phyloP scores from a whole-genome alignment of 2,329 filamentous ascomycete genomes.

The Onygenales sp. region DNA sequence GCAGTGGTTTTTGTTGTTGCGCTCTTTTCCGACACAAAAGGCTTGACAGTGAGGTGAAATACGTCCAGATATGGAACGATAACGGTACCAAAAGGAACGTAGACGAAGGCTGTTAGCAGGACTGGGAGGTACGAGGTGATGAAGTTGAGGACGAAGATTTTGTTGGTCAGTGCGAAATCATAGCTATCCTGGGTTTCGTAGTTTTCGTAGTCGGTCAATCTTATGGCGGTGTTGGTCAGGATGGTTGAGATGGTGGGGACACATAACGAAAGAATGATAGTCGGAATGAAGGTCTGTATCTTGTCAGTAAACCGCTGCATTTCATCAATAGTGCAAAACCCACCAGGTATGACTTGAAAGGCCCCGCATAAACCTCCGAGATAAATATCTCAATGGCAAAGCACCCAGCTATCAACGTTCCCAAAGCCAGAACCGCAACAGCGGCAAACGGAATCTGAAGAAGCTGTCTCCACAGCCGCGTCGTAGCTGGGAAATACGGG shows the following conservation, averaged over 20 bases:
- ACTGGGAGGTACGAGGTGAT: constrained; percentile 90
- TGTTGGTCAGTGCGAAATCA: constrained; percentile 74
- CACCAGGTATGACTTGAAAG: constrained; percentile 75
- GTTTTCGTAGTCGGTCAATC: constrained; percentile 76
- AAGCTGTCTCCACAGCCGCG: constrained; percentile 66
- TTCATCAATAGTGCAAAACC: constrained; percentile 20
- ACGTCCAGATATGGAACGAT: constrained; percentile 80
- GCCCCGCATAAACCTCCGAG: constrained; percentile 83
- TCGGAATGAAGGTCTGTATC: constrained; percentile 70
- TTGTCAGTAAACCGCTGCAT: background rate
- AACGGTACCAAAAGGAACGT: constrained; percentile 78
- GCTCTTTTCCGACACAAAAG: constrained; percentile 50
- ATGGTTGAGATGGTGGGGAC: constrained; percentile 69
- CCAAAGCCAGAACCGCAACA: constrained; percentile 60
- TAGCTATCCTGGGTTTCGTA: constrained; percentile 82
- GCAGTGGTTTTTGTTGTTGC: constrained; percentile 28
- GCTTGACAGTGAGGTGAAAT: constrained; percentile 64
- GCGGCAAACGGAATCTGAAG: constrained; percentile 79
- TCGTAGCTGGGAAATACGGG: constrained; percentile 64
- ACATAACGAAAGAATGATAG: constrained; percentile 70
- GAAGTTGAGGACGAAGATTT: constrained; percentile 93
- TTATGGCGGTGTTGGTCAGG: constrained; percentile 66
- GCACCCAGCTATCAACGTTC: constrained; percentile 71
- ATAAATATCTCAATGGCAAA: constrained; percentile 96
- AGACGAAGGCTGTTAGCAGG: constrained; percentile 88